These are phyloP conservation scores for Linnemannia elongata DNA, from an alignment of 192 early-diverging fungal species.

Conservation along the genomic window DNA sequence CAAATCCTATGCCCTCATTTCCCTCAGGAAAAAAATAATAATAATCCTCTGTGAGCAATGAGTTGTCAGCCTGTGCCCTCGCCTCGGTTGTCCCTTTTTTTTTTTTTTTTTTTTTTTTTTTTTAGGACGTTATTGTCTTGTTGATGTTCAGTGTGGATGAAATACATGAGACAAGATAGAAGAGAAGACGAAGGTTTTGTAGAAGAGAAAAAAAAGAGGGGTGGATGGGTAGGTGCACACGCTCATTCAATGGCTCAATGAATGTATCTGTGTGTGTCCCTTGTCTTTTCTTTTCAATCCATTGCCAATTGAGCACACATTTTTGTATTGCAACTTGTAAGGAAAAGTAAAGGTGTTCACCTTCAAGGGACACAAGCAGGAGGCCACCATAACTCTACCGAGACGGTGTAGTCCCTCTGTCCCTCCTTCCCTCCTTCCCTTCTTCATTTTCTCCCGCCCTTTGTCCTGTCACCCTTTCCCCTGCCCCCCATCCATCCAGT, in stretches of 20 bases:
- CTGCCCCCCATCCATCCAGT: conserved; percentile 2
- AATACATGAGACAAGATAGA: neutral
- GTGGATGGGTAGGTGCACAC: neutral
- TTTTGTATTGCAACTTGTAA: too few species aligned
- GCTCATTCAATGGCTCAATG: neutral
- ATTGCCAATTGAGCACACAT: too few species aligned
- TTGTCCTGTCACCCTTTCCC: neutral
- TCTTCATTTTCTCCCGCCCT: neutral
- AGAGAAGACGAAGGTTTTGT: neutral
- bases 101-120: neutral
- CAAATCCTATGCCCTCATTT: too few species aligned
- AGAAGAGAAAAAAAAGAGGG: neutral
- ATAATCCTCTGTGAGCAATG: neutral
- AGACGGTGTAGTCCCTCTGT: neutral
- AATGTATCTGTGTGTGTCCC: too few species aligned
- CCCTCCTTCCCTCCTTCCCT: neutral
- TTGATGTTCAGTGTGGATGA: too few species aligned
- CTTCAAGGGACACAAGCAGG: too few species aligned
- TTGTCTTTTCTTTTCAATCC: too few species aligned
- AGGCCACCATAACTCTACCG: too few species aligned
- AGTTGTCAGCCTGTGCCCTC: neutral
- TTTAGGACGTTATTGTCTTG: too few species aligned
- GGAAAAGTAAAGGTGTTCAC: too few species aligned
- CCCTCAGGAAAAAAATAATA: too few species aligned
- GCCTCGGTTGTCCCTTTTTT: conserved; percentile 1